A percentile compares a stretch with the other conserved stretches of the same genome.
Evolutionary conservation across 306 rosid genomes (phyloP).

Genomic region (Biancaea sappan): DNA sequence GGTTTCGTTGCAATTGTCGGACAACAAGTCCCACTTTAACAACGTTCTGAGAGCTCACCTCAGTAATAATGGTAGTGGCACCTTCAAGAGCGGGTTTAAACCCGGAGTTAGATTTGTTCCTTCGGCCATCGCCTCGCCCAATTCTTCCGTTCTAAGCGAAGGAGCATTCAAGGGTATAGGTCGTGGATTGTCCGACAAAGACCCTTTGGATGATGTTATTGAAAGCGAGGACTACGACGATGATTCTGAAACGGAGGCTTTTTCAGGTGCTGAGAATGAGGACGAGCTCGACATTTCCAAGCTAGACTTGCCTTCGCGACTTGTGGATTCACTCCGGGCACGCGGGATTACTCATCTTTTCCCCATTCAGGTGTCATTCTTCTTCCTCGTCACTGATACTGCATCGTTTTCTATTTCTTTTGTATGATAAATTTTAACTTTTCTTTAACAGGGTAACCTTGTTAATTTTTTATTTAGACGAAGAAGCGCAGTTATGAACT

Average conservation of each 20-base stretch:
- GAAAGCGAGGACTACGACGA: constrained; percentile 28
- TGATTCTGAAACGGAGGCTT: constrained; percentile 40
- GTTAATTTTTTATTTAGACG: background rate
- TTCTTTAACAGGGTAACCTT: background rate
- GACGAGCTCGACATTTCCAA: constrained; percentile 86
- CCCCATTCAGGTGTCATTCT: constrained; percentile 73
- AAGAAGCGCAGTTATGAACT: background rate
- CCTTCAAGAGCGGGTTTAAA: constrained; percentile 27
- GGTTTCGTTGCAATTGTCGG: constrained; percentile 49
- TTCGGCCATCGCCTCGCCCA: constrained; percentile 87
- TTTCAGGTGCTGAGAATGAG: constrained; percentile 12
- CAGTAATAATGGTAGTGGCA: constrained; percentile 15
- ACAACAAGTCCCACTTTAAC: constrained; percentile 58
- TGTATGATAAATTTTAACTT: background rate
- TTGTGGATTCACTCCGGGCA: constrained; percentile 58
- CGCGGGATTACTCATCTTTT: constrained; percentile 88
- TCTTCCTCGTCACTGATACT: background rate
- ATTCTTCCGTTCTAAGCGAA: constrained; percentile 90
- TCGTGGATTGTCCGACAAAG: constrained; percentile 40
- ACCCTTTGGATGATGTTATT: constrained; percentile 38
- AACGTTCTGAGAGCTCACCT: constrained; percentile 49
- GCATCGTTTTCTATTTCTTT: background rate
- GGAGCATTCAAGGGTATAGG: constrained; percentile 82
- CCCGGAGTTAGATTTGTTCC: constrained; percentile 42
- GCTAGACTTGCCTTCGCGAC: constrained; percentile 68